A percentile compares a stretch with the other conserved stretches of the same genome.
These are phyloP conservation scores for Cladosporium austrohemisphaericum DNA, from an alignment of 2,329 filamentous ascomycete species.

Conservation along the genomic window DNA sequence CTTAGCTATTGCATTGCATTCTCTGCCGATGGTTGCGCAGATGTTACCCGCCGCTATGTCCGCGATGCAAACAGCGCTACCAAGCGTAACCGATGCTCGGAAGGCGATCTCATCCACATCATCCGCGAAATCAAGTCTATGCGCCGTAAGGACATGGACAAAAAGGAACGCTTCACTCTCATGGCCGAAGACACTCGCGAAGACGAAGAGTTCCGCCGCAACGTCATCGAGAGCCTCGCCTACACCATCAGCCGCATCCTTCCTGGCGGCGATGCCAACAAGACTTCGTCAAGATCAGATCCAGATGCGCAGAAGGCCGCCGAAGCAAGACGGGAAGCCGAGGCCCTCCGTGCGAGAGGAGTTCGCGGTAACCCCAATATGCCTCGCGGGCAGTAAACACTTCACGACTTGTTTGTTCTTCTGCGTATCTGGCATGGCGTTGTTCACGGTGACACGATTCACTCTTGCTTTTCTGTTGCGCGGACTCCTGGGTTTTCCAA, in stretches of 20 bases:
- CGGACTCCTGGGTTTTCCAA: slow-evolving; percentile 3
- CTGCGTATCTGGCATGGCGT: slow-evolving; percentile 11
- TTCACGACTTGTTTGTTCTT: background rate
- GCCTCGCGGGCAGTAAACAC: slow-evolving; percentile 1
- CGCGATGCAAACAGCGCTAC: slow-evolving; percentile 68
- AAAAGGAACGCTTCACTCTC: slow-evolving; percentile 76
- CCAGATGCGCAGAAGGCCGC: slow-evolving; percentile 46
- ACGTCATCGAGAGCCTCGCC: slow-evolving; percentile 70
- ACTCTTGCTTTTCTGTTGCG: slow-evolving; percentile 3
- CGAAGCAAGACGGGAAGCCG: slow-evolving; percentile 40
- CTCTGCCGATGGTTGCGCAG: slow-evolving; percentile 75
- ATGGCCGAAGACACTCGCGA: slow-evolving; percentile 77
- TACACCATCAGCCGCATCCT: slow-evolving; percentile 68
- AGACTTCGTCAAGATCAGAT: slow-evolving; percentile 33
- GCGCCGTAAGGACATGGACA: slow-evolving; percentile 77
- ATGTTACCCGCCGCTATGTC: slow-evolving; percentile 65
- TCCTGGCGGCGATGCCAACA: slow-evolving; percentile 35
- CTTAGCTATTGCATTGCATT: slow-evolving; percentile 97
- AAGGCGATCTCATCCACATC: slow-evolving; percentile 83
- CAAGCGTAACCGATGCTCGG: slow-evolving; percentile 75
- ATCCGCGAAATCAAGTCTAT: slow-evolving; percentile 86
- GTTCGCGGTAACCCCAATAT: background rate
- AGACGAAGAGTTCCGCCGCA: slow-evolving; percentile 69
- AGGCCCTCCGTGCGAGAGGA: slow-evolving; percentile 16
- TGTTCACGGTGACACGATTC: slow-evolving; percentile 1